Conservation (phyloP, 73 alveolate species). For the Paramecium pentaurelia region DNA sequence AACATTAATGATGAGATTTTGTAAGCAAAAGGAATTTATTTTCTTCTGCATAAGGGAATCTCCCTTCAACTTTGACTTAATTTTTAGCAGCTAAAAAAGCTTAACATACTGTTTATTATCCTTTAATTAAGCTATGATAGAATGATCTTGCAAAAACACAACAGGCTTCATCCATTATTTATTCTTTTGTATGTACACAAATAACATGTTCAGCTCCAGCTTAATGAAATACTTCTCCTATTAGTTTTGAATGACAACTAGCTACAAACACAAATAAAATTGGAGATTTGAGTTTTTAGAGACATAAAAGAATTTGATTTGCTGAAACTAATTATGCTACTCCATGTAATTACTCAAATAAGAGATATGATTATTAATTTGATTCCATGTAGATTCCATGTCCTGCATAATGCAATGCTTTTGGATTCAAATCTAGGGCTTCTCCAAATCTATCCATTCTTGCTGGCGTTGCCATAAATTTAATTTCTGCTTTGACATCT, state of each 20-base stretch:
- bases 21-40: conserved; percentile 61
- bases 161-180: conserved; percentile 69
- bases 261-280: conserved; percentile 69
- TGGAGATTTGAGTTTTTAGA: conserved; percentile 16
- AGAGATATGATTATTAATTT: conserved; percentile 1
- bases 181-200: conserved; percentile 64
- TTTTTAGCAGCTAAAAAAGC: conserved; percentile 68
- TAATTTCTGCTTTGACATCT: background rate
- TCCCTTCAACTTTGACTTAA: conserved; percentile 51
- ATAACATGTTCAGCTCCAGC: conserved; percentile 79
- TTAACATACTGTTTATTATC: conserved; percentile 61
- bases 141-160: conserved; percentile 64
- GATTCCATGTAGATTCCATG: conserved; percentile 40
- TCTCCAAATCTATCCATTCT: conserved; percentile 49
- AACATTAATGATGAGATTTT: conserved; percentile 47
- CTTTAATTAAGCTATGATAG: conserved; percentile 61
- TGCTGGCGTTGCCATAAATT: conserved; percentile 33
- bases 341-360: conserved; percentile 38
- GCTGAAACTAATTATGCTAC: conserved; percentile 39
- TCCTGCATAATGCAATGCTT: conserved; percentile 36
- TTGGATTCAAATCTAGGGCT: background rate
- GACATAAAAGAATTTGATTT: background rate
- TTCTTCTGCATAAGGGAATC: conserved; percentile 56
- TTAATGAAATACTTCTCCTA: conserved; percentile 64
- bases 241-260: conserved; percentile 70